Evolutionary conservation across 2,329 filamentous ascomycete genomes (phyloP), one percentile per base, ranked within the genome.

Genomic region (Xylariaceae sp.): DNA sequence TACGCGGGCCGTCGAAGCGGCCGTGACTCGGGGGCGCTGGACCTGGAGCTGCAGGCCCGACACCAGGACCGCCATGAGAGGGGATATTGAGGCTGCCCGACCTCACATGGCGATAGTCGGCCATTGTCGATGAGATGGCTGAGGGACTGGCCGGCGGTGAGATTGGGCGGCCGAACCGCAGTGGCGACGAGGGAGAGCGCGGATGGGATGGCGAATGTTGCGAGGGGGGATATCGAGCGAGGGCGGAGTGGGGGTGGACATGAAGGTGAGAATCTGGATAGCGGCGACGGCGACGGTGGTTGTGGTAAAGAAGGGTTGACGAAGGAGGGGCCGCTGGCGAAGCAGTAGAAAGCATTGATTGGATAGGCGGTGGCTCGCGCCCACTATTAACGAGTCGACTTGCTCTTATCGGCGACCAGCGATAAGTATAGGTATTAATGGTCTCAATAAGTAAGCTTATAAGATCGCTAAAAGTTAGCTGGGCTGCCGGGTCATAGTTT

Each of bases 1-100:
- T 85, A 64, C 82, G 73, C 46, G 83, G 80, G 59, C 80, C 80
- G 55, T 84, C 81, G 65, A 83, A 83, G 62, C 80, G 66, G 51
- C 64, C 67, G 57, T 71, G 70, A 11, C 37, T 47, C 39, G 46
- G 50, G 6, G 31, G 31, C 2, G 44, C 52, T 8, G 50, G 49
- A 37, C 44, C 51, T n/a, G 51, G 19, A 35, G 65, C 59, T 70
- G 61, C 68, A 65, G 58, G 67, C 62, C 44, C 8, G 11, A 49
- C 44, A 9, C 73, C 67, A 46, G 72, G 67, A 60, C 65, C 66
- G 67, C 72, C 70, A 32, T 66, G 67, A 5, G 71, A 67, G 57
- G 74, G 71, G 56, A 80, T 78, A 66, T 75, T 81, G 68, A 82
- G 74, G 70, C 81, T 84, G 64, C 79, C 75, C 66, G 76, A 78